These are phyloP conservation scores for Nakazawaea holstii DNA, from an alignment of 805 yeast genomes.

Conservation along the genomic window DNA sequence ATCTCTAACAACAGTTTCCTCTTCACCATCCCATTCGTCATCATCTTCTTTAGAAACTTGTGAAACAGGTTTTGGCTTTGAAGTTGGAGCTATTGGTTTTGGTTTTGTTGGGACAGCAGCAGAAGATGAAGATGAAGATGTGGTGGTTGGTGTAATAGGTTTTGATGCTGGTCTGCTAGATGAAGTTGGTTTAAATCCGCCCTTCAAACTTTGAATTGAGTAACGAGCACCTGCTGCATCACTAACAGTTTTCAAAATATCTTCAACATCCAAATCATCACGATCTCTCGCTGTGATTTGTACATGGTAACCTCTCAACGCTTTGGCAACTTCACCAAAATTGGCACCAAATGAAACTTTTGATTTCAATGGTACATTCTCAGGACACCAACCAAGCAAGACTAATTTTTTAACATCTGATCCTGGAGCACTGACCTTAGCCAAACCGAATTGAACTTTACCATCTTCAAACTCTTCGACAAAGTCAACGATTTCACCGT, in stretches of 20 bases:
- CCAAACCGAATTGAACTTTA: slow-evolving; percentile 84
- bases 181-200: slow-evolving; percentile 12
- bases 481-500: slow-evolving; percentile 70
- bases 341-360: slow-evolving; percentile 73
- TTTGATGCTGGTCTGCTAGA: slow-evolving; percentile 24
- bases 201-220: slow-evolving; percentile 44
- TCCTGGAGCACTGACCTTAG: slow-evolving; percentile 85
- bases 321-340: slow-evolving; percentile 67
- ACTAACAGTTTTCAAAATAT: slow-evolving; percentile 68
- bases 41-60: slow-evolving; percentile 24
- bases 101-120: slow-evolving; percentile 17
- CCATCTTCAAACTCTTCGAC: slow-evolving; percentile 81
- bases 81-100: slow-evolving; percentile 17
- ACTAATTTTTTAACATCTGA: slow-evolving; percentile 82
- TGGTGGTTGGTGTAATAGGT: slow-evolving; percentile 29
- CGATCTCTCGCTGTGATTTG: slow-evolving; percentile 94
- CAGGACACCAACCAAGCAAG: slow-evolving; percentile 95
- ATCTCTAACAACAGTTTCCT: slow-evolving; percentile 50
- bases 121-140: slow-evolving; percentile 21
- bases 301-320: slow-evolving; percentile 82
- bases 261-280: slow-evolving; percentile 81
- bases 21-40: slow-evolving; percentile 73
- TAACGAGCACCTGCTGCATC: slow-evolving; percentile 97
- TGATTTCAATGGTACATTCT: slow-evolving; percentile 78
- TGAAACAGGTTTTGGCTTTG: slow-evolving; percentile 6